Evolutionary conservation across 2,329 filamentous ascomycete species (phyloP).

Genomic region (Iodosphaeria phyllophila): DNA sequence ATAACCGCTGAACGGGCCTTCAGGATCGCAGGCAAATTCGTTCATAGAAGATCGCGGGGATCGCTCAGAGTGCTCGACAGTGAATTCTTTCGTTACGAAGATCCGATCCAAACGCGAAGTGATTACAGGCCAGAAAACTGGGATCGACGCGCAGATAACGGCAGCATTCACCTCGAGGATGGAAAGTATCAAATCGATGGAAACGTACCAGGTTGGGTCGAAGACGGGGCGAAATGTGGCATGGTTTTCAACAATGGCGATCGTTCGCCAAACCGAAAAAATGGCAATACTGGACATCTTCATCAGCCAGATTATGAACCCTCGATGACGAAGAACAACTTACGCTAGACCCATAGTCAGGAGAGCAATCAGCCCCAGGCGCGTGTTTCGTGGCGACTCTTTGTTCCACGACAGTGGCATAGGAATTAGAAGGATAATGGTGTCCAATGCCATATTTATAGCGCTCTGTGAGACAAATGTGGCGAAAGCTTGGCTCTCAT

Average conservation of each 20-base stretch:
- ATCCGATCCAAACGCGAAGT: slow-evolving; percentile 11
- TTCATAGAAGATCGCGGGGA: no score
- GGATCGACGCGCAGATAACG: slow-evolving; percentile 12
- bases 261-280: slow-evolving; percentile 13
- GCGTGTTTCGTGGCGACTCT: slow-evolving; percentile 4
- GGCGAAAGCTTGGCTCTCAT: slow-evolving; percentile 4
- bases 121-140: slow-evolving; percentile 15
- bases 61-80: no score
- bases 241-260: slow-evolving; percentile 10
- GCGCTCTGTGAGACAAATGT: slow-evolving; percentile 5
- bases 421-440: slow-evolving; percentile 7
- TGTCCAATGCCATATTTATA: slow-evolving; percentile 7
- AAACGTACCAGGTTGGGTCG: slow-evolving; percentile 14
- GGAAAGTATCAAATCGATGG: slow-evolving; percentile 8
- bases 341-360: slow-evolving; percentile 7
- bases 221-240: slow-evolving; percentile 12
- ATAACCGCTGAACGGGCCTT: no score
- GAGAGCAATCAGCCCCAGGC: slow-evolving; percentile 6
- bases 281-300: slow-evolving; percentile 4
- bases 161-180: slow-evolving; percentile 7
- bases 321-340: slow-evolving; percentile 1
- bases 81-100: slow-evolving; percentile 17
- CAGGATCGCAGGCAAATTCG: no score
- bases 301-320: not conserved
- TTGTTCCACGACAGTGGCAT: slow-evolving; percentile 6